Percentiles rank a stretch among this genome's conserved stretches.
phyloP scores from a whole-genome alignment of 2,329 filamentous ascomycete species.

The Monosporascus sp. region DNA sequence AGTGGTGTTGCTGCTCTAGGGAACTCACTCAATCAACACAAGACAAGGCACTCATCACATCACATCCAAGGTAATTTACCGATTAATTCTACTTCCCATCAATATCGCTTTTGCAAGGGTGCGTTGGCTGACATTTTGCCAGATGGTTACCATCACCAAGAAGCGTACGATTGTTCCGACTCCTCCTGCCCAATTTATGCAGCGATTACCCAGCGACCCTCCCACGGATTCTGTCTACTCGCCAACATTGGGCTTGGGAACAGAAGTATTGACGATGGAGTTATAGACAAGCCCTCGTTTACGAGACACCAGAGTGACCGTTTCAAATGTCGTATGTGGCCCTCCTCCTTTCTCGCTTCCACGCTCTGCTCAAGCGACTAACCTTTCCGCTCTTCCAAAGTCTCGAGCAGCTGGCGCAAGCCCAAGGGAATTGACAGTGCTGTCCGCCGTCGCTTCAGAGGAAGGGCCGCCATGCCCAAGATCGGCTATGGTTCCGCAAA shows the following conservation, averaged over 20 bases:
- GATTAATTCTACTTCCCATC: neutral
- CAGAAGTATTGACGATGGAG: conserved; percentile 32
- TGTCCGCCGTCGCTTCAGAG: conserved; percentile 95
- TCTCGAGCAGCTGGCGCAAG: conserved; percentile 81
- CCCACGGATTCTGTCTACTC: too few relatives aligned
- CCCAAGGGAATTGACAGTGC: conserved; percentile 99
- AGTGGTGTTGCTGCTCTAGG: neutral
- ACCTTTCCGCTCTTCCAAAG: neutral
- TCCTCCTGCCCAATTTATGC: neutral
- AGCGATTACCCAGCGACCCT: neutral
- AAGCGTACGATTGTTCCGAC: neutral
- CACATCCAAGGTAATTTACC: neutral
- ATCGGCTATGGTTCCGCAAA: conserved; percentile 99
- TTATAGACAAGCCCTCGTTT: conserved; percentile 73
- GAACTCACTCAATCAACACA: neutral
- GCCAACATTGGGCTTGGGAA: neutral
- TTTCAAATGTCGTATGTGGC: conserved; percentile 74
- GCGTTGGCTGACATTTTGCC: neutral
- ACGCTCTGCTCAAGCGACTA: neutral
- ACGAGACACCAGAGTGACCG: conserved; percentile 95
- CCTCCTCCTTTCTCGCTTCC: conserved; percentile 24
- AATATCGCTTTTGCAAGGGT: too few relatives aligned
- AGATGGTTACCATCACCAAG: neutral
- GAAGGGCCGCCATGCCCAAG: conserved; percentile 94
- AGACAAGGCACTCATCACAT: neutral